These are phyloP conservation scores for Hypomontagnella monticulosa DNA, from an alignment of 495 filamentous ascomycete genomes.

Conservation along the genomic window DNA sequence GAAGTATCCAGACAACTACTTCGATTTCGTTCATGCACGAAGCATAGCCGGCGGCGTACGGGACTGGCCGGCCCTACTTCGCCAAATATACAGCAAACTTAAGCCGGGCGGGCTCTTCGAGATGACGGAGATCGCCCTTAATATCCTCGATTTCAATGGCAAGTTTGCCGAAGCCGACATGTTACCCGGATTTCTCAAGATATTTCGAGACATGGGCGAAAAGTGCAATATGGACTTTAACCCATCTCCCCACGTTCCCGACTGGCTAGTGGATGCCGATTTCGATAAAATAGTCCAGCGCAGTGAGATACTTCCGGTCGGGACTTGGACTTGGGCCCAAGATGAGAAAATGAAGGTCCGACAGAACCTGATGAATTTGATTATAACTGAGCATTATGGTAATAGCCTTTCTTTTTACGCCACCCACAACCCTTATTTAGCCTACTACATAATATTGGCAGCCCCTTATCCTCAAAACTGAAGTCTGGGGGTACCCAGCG, in stretches of 20 bases:
- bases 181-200: slow-evolving; percentile 47
- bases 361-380: slow-evolving; percentile 36
- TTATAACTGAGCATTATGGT: slow-evolving; percentile 41
- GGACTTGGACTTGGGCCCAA: slow-evolving; percentile 46
- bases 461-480: not conserved
- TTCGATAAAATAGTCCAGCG: slow-evolving; percentile 64
- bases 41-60: slow-evolving; percentile 65
- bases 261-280: slow-evolving; percentile 60
- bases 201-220: slow-evolving; percentile 51
- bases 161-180: slow-evolving; percentile 66
- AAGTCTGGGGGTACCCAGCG: no score
- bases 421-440: not conserved
- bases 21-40: slow-evolving; percentile 72
- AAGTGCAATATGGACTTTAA: slow-evolving; percentile 52
- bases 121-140: slow-evolving; percentile 52
- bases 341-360: slow-evolving; percentile 43
- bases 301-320: slow-evolving; percentile 44
- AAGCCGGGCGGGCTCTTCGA: slow-evolving; percentile 70
- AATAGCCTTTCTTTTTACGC: slow-evolving; percentile 3
- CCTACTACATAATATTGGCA: not conserved
- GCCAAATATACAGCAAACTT: slow-evolving; percentile 58
- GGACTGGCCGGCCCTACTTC: slow-evolving; percentile 66
- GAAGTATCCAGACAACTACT: slow-evolving; percentile 56
- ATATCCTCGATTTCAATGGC: slow-evolving; percentile 60
- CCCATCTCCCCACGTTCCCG: slow-evolving; percentile 48